Evolutionary conservation across 2,329 filamentous ascomycete species (phyloP), one percentile per base, ranked within the genome.

Genomic region (Stenocarpella maydis): DNA sequence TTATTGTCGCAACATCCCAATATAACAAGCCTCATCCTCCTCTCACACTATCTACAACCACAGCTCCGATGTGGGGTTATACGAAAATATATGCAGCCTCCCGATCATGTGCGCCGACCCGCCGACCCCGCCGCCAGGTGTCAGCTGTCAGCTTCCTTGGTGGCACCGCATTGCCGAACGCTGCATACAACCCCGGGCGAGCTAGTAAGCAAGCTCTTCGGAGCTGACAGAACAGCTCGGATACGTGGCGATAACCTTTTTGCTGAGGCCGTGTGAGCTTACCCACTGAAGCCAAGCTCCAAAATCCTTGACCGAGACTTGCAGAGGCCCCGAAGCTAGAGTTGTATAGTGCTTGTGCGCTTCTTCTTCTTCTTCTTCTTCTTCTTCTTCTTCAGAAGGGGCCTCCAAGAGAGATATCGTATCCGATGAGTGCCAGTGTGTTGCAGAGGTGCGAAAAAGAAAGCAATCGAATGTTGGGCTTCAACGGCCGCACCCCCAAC

Each of bases 201-300:
- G 15, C 19, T 24, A 47, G 17, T 24, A 34, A 49, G 58, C 58
- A 34, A 49, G 24, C 12, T 17, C 28, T 5, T 24, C n/a, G 14
- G n/a, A 49, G 58, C 58, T 63, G 58, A 63, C 28, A 34, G 58
- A n/a, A 49, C 41, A 37, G 41, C 41, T 7, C 4, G 28, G 12
- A 3, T 21, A 37, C 43, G 58, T 63, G 58, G 43, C 58, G 58
- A 49, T 37, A 12, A 49, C 10, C 58, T 34, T 26, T 37, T 26
- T 34, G 58, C 43, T 63, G 58, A 17, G 43, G 28, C 43, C 21
- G 9, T 37, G 64, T 66, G 58, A 67, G 64, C 64, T 67, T 67
- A 67, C 50, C 26, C 39, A 41, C 50, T 47, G 50, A 50, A 28
- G 24, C n/a, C 52, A 54, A 49, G 41, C 43, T 31, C 19, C 1